Evolutionary conservation across 2,329 filamentous ascomycete species (phyloP), one percentile per base, ranked within the genome.

Genomic region (Passalora sequoiae): DNA sequence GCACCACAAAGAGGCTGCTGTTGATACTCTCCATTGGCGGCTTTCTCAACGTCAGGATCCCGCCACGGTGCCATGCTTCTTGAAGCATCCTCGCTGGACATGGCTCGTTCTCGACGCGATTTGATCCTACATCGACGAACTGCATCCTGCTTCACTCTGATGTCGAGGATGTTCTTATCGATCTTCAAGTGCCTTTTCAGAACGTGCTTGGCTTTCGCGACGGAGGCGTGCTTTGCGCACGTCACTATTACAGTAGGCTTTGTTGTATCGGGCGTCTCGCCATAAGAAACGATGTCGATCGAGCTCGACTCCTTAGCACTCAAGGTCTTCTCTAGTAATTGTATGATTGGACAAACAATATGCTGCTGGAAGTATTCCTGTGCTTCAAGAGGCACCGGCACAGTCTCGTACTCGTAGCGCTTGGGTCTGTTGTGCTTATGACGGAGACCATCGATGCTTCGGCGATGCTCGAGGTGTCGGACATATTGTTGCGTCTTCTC

Each of bases 1-100:
- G 91, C 91, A 1, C 91, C 91, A 54, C 89, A 95, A 0, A 79
- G 67, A 1, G 91, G 91, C 16, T 77, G 76, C 55, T 82, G 73
- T 63, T 97, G 89, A 60, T 87, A 91, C 46, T 80, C 81, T 1
- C 81, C 80, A 58, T 94, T 95, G 54, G 72, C 70, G 4, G 74
- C 71, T 7, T 60, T 54, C 37, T 49, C 47, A 3, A 50, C 48
- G 54, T 54, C 54, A 2, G 47, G 42, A 24, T 51, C 51, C 15
- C 48, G 46, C 33, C 39, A 41, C 3, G 51, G 43, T 21, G 59
- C 59, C 56, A 60, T 60, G 37, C 54, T 58, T 35, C 59, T 40
- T 16, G 47, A 36, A 28, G 52, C 56, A 21, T 48, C 46, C 33
- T 52, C 24, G 24, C 6, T 27, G 24, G 24, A 27, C 24, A 27